Percentiles rank a stretch among this genome's conserved stretches.
Conservation (phyloP, 2,329 filamentous ascomycete species). For the Lachnum nothofagi region DNA sequence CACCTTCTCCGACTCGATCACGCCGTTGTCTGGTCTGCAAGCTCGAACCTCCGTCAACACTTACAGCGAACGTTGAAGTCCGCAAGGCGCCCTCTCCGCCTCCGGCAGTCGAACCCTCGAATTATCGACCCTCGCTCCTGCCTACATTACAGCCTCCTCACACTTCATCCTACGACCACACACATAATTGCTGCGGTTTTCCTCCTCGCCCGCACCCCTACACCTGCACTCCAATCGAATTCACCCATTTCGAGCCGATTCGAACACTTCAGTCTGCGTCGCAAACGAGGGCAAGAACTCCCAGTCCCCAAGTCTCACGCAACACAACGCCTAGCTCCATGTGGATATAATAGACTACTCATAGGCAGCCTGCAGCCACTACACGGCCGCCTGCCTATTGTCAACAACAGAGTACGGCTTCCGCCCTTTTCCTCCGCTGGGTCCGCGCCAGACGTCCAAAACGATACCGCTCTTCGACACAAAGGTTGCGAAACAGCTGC, state of each 20-base stretch:
- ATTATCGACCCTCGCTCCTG: neutral
- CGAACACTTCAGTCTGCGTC: constrained; percentile 19
- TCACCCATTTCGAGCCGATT: constrained; percentile 1
- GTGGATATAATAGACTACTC: constrained; percentile 22
- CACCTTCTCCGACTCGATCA: neutral
- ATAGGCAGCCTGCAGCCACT: constrained; percentile 26
- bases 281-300: constrained; percentile 24
- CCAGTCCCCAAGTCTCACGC: constrained; percentile 20
- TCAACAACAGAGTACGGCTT: constrained; percentile 19
- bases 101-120: neutral
- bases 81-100: neutral
- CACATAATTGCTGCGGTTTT: neutral
- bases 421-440: constrained; percentile 10
- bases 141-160: neutral
- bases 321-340: constrained; percentile 26
- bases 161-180: neutral
- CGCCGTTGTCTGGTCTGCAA: neutral
- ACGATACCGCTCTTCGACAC: constrained; percentile 1
- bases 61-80: neutral
- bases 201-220: neutral
- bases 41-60: neutral
- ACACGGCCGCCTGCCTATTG: constrained; percentile 26
- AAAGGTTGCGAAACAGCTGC: constrained; percentile 7
- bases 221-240: neutral
- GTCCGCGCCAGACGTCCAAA: neutral